phyloP scores from a whole-genome alignment of 179 eudicot genomes.

The Beta macrorhiza region DNA sequence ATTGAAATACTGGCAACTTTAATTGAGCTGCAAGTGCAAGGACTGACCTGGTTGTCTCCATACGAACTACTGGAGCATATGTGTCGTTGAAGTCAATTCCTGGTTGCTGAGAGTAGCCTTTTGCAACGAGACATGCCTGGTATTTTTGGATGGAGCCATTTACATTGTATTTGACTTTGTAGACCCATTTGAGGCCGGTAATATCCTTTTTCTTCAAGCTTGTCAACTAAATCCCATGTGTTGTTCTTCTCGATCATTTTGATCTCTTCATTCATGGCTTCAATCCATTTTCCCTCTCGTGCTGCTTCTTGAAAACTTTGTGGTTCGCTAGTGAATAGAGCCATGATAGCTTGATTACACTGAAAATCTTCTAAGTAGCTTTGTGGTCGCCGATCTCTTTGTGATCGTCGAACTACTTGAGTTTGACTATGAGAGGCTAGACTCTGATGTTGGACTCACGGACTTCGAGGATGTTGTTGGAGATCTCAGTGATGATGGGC shows the following conservation, averaged over 20 bases:
- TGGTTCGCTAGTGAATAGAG: conserved; percentile 18
- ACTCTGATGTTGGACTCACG: not conserved
- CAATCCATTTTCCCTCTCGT: conserved; percentile 15
- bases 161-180: not conserved
- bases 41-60: no score
- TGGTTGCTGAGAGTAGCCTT: no score
- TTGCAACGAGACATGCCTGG: not conserved
- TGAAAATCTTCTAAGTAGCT: not conserved
- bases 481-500: not conserved
- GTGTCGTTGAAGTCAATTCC: no score
- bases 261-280: conserved; percentile 30
- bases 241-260: conserved; percentile 18
- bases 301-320: conserved; percentile 15
- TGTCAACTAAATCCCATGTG: conserved; percentile 17
- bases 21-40: no score
- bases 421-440: not conserved
- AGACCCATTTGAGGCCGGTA: conserved; percentile 23
- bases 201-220: not conserved
- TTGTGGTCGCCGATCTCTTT: not conserved
- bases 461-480: not conserved
- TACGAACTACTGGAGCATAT: no score
- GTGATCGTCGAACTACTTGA: not conserved
- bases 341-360: not conserved
- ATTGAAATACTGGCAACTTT: no score
- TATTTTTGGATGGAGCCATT: conserved; percentile 2